A percentile compares a stretch with the other conserved stretches of the same genome.
phyloP scores from a whole-genome alignment of 345 rosid species.

The Hibiscus trionum region DNA sequence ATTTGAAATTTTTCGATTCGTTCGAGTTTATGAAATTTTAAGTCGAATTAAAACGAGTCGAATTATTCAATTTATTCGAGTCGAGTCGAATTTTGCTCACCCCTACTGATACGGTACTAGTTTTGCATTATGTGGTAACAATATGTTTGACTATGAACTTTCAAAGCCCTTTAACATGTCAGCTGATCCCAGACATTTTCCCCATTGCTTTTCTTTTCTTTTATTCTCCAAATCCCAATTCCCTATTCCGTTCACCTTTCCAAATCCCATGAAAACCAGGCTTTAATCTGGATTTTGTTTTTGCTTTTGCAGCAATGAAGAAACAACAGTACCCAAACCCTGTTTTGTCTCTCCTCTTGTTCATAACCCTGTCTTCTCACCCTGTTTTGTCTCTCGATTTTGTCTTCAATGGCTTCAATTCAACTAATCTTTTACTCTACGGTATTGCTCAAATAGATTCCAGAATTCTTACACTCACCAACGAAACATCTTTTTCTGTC shows the following conservation, averaged over 20 bases:
- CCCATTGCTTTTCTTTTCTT: not conserved
- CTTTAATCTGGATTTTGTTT: not conserved
- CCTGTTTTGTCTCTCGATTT: conserved; percentile 37
- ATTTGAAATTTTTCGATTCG: too few species aligned
- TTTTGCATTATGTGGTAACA: too few species aligned
- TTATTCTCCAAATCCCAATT: not conserved
- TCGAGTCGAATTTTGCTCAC: too few species aligned
- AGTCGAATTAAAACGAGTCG: too few species aligned
- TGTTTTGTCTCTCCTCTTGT: conserved; percentile 1
- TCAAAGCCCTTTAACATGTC: not conserved
- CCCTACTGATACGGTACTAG: too few species aligned
- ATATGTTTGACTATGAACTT: too few species aligned
- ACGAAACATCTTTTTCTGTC: conserved; percentile 32
- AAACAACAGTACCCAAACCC: not conserved
- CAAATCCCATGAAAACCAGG: not conserved
- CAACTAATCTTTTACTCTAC: conserved; percentile 31
- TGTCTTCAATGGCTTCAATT: conserved; percentile 62
- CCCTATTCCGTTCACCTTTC: not conserved
- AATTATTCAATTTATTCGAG: too few species aligned
- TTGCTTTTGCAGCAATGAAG: conserved; percentile 19
- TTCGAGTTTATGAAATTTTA: too few species aligned
- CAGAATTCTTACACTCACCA: conserved; percentile 53
- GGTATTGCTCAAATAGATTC: conserved; percentile 42
- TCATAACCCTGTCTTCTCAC: conserved; percentile 9
- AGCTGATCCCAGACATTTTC: not conserved